Evolutionary conservation across 1,284 basidiomycete species (phyloP).

Genomic region (Lignosus rhinocerotis): DNA sequence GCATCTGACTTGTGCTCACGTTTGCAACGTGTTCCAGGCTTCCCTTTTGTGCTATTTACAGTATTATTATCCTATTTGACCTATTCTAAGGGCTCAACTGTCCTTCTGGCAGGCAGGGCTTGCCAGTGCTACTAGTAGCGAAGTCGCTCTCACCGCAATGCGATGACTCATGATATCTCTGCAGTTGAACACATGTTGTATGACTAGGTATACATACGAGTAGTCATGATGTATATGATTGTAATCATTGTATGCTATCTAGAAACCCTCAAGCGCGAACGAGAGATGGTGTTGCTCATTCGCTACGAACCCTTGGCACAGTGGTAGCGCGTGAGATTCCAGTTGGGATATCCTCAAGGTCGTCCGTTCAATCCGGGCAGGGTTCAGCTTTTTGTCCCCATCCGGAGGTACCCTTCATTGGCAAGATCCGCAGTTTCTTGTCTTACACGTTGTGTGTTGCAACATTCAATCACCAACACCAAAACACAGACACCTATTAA

Average conservation of each 20-base stretch:
- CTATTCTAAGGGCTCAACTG: neutral
- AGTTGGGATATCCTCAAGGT: conserved; percentile 30
- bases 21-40: neutral
- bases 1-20: neutral
- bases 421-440: too few species aligned
- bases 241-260: neutral
- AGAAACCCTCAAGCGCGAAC: too few species aligned
- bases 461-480: too few species aligned
- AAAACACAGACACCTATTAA: too few species aligned
- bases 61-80: neutral
- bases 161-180: too few species aligned
- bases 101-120: neutral
- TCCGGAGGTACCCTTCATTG: too few species aligned
- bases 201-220: neutral
- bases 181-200: neutral
- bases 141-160: too few species aligned
- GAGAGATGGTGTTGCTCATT: neutral
- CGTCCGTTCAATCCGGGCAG: conserved; percentile 37
- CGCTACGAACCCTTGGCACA: conserved; percentile 24
- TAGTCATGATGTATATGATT: too few species aligned
- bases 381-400: conserved; percentile 23
- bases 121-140: neutral
- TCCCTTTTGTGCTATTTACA: neutral
- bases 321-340: conserved; percentile 28
- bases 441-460: too few species aligned